A percentile compares a stretch with the other conserved stretches of the same genome.
phyloP scores from a whole-genome alignment of 768 basidiomycete species.

The Trametes cingulata region DNA sequence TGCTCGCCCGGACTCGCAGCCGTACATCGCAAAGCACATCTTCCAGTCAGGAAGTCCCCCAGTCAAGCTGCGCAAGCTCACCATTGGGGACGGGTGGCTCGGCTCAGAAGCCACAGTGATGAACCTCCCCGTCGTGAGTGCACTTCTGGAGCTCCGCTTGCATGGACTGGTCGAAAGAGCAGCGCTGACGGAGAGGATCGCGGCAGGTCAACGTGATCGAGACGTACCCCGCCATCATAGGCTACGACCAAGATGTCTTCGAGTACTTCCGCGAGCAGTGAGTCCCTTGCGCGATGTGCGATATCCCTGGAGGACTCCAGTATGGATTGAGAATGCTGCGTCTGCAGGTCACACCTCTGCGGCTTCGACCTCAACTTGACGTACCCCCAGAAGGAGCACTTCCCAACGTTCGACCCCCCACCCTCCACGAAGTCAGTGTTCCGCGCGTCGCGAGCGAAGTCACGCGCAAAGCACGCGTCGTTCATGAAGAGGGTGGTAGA shows the following conservation, averaged over 20 bases:
- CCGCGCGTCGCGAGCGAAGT: too few relatives aligned
- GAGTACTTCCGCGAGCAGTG: slow-evolving; percentile 70
- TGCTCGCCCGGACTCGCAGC: slow-evolving; percentile 58
- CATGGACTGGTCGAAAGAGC: background rate
- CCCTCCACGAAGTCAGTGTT: too few relatives aligned
- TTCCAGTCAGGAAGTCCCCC: slow-evolving; percentile 62
- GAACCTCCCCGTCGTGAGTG: slow-evolving; percentile 29
- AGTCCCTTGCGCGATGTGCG: slow-evolving; percentile 54
- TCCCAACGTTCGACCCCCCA: too few relatives aligned
- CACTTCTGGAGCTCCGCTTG: slow-evolving; percentile 29
- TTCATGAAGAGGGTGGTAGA: too few relatives aligned
- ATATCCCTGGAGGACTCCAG: too few relatives aligned
- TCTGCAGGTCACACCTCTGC: slow-evolving; percentile 54
- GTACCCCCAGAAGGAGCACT: slow-evolving; percentile 57
- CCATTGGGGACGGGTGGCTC: slow-evolving; percentile 69
- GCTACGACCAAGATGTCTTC: slow-evolving; percentile 64
- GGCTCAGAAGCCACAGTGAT: slow-evolving; percentile 22
- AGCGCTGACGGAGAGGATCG: background rate
- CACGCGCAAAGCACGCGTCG: too few relatives aligned
- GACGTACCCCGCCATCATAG: slow-evolving; percentile 74
- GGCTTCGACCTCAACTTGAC: slow-evolving; percentile 64
- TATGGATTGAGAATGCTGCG: background rate
- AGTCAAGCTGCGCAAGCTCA: slow-evolving; percentile 63
- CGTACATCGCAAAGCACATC: slow-evolving; percentile 71
- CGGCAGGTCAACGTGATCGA: slow-evolving; percentile 56